Evolutionary conservation across 192 early-diverging fungal genomes (phyloP), one percentile per base, ranked within the genome.

Genomic region (Coemansia sp.): DNA sequence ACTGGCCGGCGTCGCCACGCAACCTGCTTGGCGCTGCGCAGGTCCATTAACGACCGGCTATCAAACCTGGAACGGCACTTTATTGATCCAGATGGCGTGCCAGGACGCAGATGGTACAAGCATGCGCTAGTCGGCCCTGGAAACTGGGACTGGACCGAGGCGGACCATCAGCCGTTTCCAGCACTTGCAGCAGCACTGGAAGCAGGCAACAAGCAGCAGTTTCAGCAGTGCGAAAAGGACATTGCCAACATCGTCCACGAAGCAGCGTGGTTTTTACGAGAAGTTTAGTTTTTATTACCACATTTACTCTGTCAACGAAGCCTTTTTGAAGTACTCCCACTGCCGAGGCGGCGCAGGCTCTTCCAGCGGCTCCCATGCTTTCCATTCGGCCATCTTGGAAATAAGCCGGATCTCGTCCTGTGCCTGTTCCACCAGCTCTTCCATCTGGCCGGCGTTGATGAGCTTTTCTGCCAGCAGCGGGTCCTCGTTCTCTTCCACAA

Each of bases 361-460:
- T 61, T 91, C 89, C 46, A 96, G 79, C 44, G 86, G 74, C 78
- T 93, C 85, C 91, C 89, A 91, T n/a, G 88, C 83, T 82, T 89
- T 93, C 85, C 86, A 91, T 80, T 92, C 87, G 51, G 86, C 84
- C 86, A 97, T 88, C 66, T 91, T 85, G 40, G 56, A 72, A 17
- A 91, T 82, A 36, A 97, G 79, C 58, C 82, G 85, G 51, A 93
- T 79, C 69, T 97, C 95, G 41, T 91, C 91, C 56, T 92, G 80
- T 7, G 95, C 95, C 66, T 90, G 90, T 36, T 72, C 60, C 54
- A 96, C 87, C 5, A 97, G 76, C 81, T 97, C 92, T 71, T 97
- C 95, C 58, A 97, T 89, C 77, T 93, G 90, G 28, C 93, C 93
- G 31, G 76, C 84, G 59, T 77, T 77, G 28, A 94, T 79, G 40